These are phyloP conservation scores for Xylaria multiplex DNA, from an alignment of 2,329 filamentous ascomycete genomes.

Conservation along the genomic window DNA sequence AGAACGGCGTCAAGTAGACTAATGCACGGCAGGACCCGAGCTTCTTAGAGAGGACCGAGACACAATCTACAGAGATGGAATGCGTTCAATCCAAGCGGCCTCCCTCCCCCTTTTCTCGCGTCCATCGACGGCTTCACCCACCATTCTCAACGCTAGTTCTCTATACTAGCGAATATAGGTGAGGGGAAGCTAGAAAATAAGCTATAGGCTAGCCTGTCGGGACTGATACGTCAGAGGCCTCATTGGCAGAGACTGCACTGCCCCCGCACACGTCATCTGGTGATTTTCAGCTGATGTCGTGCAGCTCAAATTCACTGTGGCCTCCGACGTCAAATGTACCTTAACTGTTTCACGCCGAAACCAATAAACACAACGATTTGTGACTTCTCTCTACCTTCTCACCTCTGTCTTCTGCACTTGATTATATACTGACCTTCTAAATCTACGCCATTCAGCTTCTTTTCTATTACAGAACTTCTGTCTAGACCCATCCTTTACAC, in stretches of 20 bases:
- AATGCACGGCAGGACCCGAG: neutral
- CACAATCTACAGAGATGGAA: no score
- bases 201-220: neutral
- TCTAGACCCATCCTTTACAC: neutral
- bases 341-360: constrained; percentile 34
- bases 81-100: no score
- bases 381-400: constrained; percentile 3
- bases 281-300: constrained; percentile 32
- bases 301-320: neutral
- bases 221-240: neutral
- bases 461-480: neutral
- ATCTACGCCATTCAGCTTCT: neutral
- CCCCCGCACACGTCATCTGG: constrained; percentile 47
- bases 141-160: neutral
- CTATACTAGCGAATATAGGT: no score
- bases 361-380: constrained; percentile 10
- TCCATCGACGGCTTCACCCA: neutral
- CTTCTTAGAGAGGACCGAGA: no score
- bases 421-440: neutral
- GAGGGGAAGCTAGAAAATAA: constrained; percentile 4
- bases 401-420: neutral
- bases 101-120: no score
- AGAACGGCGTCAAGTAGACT: neutral
- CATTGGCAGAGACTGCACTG: constrained; percentile 22
- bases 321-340: neutral